A percentile compares a stretch with the other conserved stretches of the same genome.
Conservation (phyloP, 2,329 filamentous ascomycete genomes). For the Apiospora phragmitis region DNA sequence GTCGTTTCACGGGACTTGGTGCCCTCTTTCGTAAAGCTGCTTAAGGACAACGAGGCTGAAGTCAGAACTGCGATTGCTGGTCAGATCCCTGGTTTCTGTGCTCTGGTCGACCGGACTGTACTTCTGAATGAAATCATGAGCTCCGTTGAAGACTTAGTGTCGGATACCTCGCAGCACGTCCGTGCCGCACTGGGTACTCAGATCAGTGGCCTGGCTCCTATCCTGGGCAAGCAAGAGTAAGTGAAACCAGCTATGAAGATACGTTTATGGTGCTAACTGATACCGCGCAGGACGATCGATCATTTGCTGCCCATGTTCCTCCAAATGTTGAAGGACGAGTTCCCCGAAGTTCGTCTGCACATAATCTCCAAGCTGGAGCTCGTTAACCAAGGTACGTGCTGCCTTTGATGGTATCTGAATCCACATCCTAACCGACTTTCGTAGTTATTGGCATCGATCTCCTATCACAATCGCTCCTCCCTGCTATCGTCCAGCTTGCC, state of each 20-base stretch:
- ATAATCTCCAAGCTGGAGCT: conserved; percentile 99
- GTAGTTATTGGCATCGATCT: conserved; percentile 96
- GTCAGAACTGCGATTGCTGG: conserved; percentile 95
- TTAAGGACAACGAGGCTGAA: conserved; percentile 97
- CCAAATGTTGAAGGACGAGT: conserved; percentile 99
- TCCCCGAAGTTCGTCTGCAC: conserved; percentile 95
- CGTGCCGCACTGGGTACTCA: conserved; percentile 93
- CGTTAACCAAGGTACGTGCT: conserved; percentile 80
- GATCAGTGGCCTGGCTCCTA: conserved; percentile 94
- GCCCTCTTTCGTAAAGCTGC: conserved; percentile 92
- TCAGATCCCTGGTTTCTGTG: conserved; percentile 97
- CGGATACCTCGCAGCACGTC: conserved; percentile 94
- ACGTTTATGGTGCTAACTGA: conserved; percentile 14
- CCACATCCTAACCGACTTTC: neutral
- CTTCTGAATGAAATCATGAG: conserved; percentile 96
- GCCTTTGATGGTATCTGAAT: neutral
- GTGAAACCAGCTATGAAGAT: conserved; percentile 35
- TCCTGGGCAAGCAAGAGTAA: conserved; percentile 96
- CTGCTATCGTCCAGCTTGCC: conserved; percentile 94
- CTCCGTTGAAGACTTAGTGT: conserved; percentile 92
- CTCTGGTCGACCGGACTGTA: conserved; percentile 80
- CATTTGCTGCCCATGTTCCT: conserved; percentile 98
- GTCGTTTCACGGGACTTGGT: conserved; percentile 92
- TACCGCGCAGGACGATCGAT: conserved; percentile 75
- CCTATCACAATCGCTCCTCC: conserved; percentile 92